These are phyloP conservation scores for Chenopodium quinoa DNA, from an alignment of 148 eudicot genomes.

Conservation along the genomic window DNA sequence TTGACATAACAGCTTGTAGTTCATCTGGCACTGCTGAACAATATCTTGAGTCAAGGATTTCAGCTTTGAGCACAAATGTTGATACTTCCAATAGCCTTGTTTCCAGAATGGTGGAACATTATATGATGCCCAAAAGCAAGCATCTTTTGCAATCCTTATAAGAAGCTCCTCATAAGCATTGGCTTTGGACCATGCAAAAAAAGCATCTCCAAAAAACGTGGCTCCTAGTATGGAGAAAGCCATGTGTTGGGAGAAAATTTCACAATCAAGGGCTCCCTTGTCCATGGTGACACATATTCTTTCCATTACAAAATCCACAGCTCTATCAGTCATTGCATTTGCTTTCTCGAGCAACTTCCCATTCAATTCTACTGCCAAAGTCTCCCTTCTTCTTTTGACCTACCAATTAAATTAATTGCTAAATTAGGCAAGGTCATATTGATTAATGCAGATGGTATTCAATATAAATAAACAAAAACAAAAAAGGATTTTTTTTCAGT, in stretches of 20 bases:
- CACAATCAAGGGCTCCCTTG: constrained; percentile 44
- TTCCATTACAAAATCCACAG: constrained; percentile 40
- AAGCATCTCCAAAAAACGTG: constrained; percentile 53
- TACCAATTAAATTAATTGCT: background rate
- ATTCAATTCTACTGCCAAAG: constrained; percentile 38
- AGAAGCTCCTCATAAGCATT: constrained; percentile 48
- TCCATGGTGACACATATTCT: constrained; percentile 28
- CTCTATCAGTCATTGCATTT: constrained; percentile 35
- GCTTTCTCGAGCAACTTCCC: constrained; percentile 38
- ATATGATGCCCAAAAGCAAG: constrained; percentile 60
- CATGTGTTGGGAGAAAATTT: constrained; percentile 44
- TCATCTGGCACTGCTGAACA: constrained; percentile 37
- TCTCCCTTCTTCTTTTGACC: constrained; percentile 46
- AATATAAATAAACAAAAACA: background rate
- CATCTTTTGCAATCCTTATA: constrained; percentile 49
- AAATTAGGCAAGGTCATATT: background rate
- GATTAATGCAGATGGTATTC: background rate
- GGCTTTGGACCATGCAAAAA: constrained; percentile 56
- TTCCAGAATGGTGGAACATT: constrained; percentile 53
- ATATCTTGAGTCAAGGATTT: constrained; percentile 48
- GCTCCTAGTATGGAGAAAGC: constrained; percentile 52
- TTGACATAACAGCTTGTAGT: constrained; percentile 29
- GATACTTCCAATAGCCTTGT: constrained; percentile 48
- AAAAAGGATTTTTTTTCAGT: background rate
- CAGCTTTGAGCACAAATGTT: constrained; percentile 38